A percentile compares a stretch with the other conserved stretches of the same genome.
Conservation (phyloP, 2,329 filamentous ascomycete species). For the Aspergillus cejpii region DNA sequence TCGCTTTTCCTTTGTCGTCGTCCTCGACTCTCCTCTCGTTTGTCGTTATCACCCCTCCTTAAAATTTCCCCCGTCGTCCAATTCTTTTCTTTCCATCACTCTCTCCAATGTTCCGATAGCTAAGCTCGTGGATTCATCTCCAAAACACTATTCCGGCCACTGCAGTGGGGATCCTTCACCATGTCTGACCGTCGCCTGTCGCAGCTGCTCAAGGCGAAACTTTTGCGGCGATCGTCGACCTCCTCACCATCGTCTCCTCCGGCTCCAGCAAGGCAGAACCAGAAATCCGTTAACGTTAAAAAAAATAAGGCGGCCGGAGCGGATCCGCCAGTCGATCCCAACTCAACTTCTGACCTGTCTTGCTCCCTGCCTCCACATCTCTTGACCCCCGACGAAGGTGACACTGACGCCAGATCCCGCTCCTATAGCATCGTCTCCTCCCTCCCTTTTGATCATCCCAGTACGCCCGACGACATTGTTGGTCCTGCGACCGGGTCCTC, state of each 20-base stretch:
- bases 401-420: slow-evolving; percentile 16
- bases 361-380: slow-evolving; percentile 15
- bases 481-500: slow-evolving; percentile 9
- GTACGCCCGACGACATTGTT: slow-evolving; percentile 14
- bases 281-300: background rate
- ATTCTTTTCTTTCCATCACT: slow-evolving; percentile 1
- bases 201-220: slow-evolving; percentile 32
- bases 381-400: slow-evolving; percentile 14
- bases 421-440: slow-evolving; percentile 24
- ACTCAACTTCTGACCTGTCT: slow-evolving; percentile 7
- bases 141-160: too few species aligned
- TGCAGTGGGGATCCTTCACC: slow-evolving; percentile 9
- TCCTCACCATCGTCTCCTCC: background rate
- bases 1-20: background rate
- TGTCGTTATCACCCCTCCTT: background rate
- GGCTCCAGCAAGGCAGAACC: background rate
- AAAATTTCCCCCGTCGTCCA: background rate
- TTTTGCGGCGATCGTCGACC: slow-evolving; percentile 35
- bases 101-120: background rate
- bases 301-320: slow-evolving; percentile 22
- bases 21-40: slow-evolving; percentile 1
- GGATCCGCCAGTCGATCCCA: slow-evolving; percentile 13
- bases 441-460: slow-evolving; percentile 13
- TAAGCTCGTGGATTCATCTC: background rate
- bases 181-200: slow-evolving; percentile 32